phyloP scores from a whole-genome alignment of 352 stramenopile species.

The Aphanomyces astaci region DNA sequence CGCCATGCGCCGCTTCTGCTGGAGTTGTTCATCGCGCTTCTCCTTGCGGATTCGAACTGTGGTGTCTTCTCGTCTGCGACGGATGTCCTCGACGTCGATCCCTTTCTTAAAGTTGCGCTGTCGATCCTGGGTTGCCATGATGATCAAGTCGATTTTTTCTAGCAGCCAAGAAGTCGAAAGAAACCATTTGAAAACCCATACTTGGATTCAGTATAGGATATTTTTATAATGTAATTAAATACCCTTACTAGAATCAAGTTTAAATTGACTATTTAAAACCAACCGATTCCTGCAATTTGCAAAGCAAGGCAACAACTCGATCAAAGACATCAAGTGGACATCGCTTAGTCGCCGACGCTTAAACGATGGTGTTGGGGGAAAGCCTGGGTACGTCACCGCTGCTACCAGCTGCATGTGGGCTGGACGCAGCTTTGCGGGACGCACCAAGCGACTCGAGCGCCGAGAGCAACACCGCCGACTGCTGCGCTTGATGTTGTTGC shows the following conservation, averaged over 20 bases:
- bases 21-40: conserved; percentile 74
- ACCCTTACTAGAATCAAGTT: neutral
- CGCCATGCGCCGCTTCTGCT: conserved; percentile 66
- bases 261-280: neutral
- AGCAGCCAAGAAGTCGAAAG: neutral
- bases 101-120: conserved; percentile 75
- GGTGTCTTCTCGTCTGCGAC: conserved; percentile 63
- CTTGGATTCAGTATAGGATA: neutral
- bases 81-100: conserved; percentile 68
- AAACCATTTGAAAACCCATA: no score
- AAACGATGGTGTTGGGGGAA: neutral
- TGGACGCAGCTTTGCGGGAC: neutral
- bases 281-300: neutral
- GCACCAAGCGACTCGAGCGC: neutral
- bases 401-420: neutral
- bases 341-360: neutral
- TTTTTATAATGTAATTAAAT: neutral
- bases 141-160: neutral
- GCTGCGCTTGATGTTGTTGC: conserved; percentile 5
- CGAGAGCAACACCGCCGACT: neutral
- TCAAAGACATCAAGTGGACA: neutral
- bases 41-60: conserved; percentile 81
- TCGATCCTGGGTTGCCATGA: conserved; percentile 32
- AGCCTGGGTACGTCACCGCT: neutral
- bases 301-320: neutral